Evolutionary conservation across 2,329 filamentous ascomycete species (phyloP).

Genomic region (Rhexocercosporidium sp.): DNA sequence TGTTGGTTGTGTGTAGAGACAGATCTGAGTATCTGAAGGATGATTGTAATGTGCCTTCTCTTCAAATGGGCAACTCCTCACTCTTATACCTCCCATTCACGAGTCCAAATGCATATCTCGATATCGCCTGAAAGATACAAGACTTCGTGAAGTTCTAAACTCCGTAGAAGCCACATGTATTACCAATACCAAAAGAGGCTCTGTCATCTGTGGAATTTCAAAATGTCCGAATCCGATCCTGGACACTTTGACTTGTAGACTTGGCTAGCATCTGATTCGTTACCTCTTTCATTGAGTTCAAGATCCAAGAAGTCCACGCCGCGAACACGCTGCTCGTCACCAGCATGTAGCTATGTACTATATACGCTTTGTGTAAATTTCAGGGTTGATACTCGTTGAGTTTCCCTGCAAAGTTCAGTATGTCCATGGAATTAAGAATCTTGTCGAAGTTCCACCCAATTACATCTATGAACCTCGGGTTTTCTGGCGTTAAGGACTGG

Average conservation of each 20-base stretch:
- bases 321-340: too few relatives aligned
- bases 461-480: too few relatives aligned
- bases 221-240: background rate
- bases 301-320: background rate
- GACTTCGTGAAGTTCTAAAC: background rate
- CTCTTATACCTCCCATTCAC: background rate
- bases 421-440: too few relatives aligned
- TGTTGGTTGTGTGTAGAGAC: background rate
- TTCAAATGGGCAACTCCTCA: background rate
- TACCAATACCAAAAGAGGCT: background rate
- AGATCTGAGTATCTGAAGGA: background rate
- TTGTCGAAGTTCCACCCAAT: too few relatives aligned
- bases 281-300: background rate
- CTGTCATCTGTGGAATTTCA: background rate
- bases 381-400: too few relatives aligned
- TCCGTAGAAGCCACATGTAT: background rate
- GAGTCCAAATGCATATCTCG: background rate
- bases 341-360: too few relatives aligned
- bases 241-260: background rate
- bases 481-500: too few relatives aligned
- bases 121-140: background rate
- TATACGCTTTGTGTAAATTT: too few relatives aligned
- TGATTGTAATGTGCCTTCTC: background rate
- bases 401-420: too few relatives aligned
- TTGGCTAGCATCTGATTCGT: background rate